Percentiles rank a stretch among this genome's conserved stretches.
Conservation (phyloP, 2,329 filamentous ascomycete genomes). For the Diaporthe velutina region DNA sequence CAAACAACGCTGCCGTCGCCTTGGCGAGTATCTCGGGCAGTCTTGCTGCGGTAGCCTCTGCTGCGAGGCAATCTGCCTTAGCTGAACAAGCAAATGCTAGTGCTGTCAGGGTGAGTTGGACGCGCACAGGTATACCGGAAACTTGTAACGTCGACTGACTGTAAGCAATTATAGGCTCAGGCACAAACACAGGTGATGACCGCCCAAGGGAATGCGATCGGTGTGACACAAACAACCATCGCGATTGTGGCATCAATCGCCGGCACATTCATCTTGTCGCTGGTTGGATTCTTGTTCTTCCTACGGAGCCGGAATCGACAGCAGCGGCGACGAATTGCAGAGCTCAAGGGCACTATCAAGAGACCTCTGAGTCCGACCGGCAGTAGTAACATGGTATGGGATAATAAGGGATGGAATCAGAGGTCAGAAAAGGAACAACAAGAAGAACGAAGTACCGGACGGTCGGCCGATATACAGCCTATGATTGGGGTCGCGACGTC, state of each 20-base stretch:
- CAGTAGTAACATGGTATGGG: conserved; percentile 26
- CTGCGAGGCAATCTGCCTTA: conserved; percentile 23
- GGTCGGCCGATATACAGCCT: not conserved
- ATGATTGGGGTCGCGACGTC: conserved; percentile 8
- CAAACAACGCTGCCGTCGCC: conserved; percentile 25
- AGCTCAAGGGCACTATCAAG: conserved; percentile 15
- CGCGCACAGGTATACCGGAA: too few species aligned
- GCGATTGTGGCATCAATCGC: conserved; percentile 29
- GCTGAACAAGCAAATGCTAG: conserved; percentile 29
- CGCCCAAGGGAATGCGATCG: not conserved
- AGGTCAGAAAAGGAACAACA: not conserved
- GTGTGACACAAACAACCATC: conserved; percentile 5
- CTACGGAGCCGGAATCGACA: conserved; percentile 15
- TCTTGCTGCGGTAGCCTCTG: conserved; percentile 21
- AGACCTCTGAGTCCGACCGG: conserved; percentile 15
- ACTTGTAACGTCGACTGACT: not conserved
- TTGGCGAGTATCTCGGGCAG: conserved; percentile 23
- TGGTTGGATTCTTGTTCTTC: conserved; percentile 27
- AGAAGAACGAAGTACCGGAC: not conserved
- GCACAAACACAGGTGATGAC: conserved; percentile 25
- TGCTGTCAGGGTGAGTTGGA: conserved; percentile 9
- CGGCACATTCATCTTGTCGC: conserved; percentile 16
- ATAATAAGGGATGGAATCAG: not conserved
- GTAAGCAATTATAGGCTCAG: conserved; percentile 5
- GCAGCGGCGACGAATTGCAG: not conserved